These are phyloP conservation scores for Zopfochytrium polystomum DNA, from an alignment of 371 early-diverging fungal genomes.

Conservation along the genomic window DNA sequence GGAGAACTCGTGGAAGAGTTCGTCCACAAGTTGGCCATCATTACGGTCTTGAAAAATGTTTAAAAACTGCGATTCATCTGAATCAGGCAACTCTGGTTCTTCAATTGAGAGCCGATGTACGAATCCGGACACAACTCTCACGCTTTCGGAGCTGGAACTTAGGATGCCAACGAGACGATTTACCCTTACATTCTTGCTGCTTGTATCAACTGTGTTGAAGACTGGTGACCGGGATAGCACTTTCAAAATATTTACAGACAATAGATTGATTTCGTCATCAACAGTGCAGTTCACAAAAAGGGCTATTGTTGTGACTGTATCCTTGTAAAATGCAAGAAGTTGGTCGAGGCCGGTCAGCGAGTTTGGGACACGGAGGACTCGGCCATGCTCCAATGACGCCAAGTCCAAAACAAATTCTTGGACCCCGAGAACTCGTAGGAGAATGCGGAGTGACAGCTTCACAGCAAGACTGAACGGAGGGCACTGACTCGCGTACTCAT, in stretches of 20 bases:
- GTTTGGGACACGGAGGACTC: conserved; percentile 4
- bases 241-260: conserved; percentile 69
- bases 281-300: conserved; percentile 53
- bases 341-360: conserved; percentile 73
- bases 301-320: conserved; percentile 68
- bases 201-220: conserved; percentile 26
- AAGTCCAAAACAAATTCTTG: conserved; percentile 70
- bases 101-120: conserved; percentile 70
- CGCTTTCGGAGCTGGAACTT: conserved; percentile 57
- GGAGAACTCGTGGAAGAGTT: conserved; percentile 19
- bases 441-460: conserved; percentile 51
- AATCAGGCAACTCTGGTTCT: conserved; percentile 41
- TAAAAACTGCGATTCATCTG: conserved; percentile 3
- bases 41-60: conserved; percentile 12
- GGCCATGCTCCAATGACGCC: conserved; percentile 41
- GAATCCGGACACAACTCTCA: conserved; percentile 72
- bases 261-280: conserved; percentile 67
- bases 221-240: conserved; percentile 63
- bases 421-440: conserved; percentile 59
- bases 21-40: conserved; percentile 17
- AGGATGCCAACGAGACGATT: conserved; percentile 72
- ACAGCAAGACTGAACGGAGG: conserved; percentile 43
- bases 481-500: conserved; percentile 33
- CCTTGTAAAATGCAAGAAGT: conserved; percentile 64
- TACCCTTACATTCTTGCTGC: conserved; percentile 41